These are phyloP conservation scores for Magnolia sinica DNA, from an alignment of 164 flowering plant species.

Conservation along the genomic window DNA sequence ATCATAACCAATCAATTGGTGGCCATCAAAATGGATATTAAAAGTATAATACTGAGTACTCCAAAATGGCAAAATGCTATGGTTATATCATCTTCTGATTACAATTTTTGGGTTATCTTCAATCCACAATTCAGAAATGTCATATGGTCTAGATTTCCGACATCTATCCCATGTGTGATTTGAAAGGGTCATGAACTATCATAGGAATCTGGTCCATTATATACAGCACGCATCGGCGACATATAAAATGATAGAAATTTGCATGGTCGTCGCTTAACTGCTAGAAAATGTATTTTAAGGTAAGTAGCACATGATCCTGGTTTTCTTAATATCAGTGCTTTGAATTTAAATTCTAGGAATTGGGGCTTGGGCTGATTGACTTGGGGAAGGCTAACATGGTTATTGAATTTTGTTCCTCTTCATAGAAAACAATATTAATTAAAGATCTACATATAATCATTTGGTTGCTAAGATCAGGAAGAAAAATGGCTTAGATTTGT, in stretches of 20 bases:
- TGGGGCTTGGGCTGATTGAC: background rate
- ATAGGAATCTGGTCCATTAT: background rate
- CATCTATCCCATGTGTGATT: background rate
- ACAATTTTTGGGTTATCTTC: too few relatives aligned
- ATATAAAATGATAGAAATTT: background rate
- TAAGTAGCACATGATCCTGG: background rate
- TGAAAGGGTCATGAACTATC: background rate
- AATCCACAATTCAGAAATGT: too few relatives aligned
- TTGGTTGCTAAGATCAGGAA: slow-evolving; percentile 1
- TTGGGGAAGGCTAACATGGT: slow-evolving; percentile 3
- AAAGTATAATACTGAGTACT: too few relatives aligned
- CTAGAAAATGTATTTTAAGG: background rate
- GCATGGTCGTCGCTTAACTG: background rate
- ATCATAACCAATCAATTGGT: too few relatives aligned
- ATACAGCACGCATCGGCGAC: background rate
- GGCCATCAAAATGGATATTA: too few relatives aligned
- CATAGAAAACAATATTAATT: background rate
- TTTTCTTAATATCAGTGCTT: background rate
- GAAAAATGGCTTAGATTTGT: background rate
- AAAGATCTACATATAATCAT: background rate
- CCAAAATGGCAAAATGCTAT: too few relatives aligned
- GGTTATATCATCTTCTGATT: too few relatives aligned
- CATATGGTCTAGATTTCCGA: too few relatives aligned
- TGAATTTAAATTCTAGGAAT: background rate
- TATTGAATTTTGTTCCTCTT: slow-evolving; percentile 1